These are phyloP conservation scores for Vitis vinifera DNA, from an alignment of 164 flowering plant species.

Conservation along the genomic window DNA sequence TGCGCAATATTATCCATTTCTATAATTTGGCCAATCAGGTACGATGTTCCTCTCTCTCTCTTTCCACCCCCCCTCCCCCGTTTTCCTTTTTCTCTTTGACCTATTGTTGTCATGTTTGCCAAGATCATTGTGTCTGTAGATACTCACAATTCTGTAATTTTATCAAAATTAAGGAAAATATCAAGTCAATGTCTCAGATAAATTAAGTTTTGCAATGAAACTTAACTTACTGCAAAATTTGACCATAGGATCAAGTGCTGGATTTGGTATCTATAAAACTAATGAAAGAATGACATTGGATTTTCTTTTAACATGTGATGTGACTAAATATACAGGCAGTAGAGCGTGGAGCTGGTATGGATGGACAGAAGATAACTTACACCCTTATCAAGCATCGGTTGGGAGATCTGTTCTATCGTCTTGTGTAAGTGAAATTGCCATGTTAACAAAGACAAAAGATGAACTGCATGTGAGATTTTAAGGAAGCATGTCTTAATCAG, in stretches of 20 bases:
- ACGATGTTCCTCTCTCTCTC: not conserved
- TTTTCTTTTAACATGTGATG: not conserved
- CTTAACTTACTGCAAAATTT: too few relatives aligned
- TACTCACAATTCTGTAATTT: not conserved
- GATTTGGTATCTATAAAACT: not conserved
- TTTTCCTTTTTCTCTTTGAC: not conserved
- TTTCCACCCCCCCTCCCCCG: too few relatives aligned
- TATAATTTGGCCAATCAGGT: conserved; percentile 96
- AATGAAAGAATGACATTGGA: not conserved
- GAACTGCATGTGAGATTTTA: not conserved
- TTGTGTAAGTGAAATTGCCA: conserved; percentile 67
- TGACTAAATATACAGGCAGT: conserved; percentile 66
- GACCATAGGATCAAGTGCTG: too few relatives aligned
- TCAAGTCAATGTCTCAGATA: too few relatives aligned
- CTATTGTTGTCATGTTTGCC: not conserved
- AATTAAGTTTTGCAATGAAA: too few relatives aligned
- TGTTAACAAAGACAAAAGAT: not conserved
- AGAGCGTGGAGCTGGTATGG: conserved; percentile 94
- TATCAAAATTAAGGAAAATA: too few relatives aligned
- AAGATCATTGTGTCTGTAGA: not conserved
- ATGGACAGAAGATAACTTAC: conserved; percentile 96
- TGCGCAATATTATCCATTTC: conserved; percentile 97
- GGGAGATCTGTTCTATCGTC: conserved; percentile 93
- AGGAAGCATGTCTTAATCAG: not conserved
- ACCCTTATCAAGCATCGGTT: conserved; percentile 81